Evolutionary conservation across 805 yeast species (phyloP).

Genomic region (Lipomyces orientalis): DNA sequence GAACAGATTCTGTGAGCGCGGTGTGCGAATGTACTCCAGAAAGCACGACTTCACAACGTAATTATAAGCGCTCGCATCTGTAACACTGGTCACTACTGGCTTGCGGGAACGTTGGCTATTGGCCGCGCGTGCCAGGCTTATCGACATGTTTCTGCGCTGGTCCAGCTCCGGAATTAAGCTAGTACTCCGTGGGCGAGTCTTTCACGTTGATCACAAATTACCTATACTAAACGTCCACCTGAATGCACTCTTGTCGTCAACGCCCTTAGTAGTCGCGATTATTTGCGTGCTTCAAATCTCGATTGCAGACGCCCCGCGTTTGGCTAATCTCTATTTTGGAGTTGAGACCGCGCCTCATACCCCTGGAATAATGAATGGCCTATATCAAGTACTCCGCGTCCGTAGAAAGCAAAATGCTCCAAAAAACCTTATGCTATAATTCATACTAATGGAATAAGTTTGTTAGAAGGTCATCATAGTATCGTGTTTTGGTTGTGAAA

Average conservation of each 20-base stretch:
- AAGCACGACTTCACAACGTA: slow-evolving; percentile 17
- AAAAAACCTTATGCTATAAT: too few species aligned
- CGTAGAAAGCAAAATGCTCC: too few species aligned
- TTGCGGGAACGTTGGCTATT: slow-evolving; percentile 9
- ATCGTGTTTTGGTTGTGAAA: too few species aligned
- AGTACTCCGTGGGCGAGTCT: not conserved
- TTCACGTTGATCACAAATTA: not conserved
- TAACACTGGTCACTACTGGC: slow-evolving; percentile 21
- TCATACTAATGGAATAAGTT: too few species aligned
- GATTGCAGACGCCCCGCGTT: not conserved
- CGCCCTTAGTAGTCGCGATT: not conserved
- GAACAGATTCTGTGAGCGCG: slow-evolving; percentile 14
- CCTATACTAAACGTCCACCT: not conserved
- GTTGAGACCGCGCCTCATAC: not conserved
- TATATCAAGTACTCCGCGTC: too few species aligned
- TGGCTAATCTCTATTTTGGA: not conserved
- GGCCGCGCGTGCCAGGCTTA: not conserved
- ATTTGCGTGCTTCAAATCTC: not conserved
- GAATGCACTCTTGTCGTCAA: not conserved
- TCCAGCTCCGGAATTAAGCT: not conserved
- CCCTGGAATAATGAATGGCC: not conserved
- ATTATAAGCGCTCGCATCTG: slow-evolving; percentile 22
- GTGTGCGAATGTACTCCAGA: slow-evolving; percentile 20
- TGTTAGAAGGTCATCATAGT: too few species aligned
- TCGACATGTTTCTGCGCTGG: not conserved